Conservation (phyloP, 1,284 basidiomycete genomes). For the Cutaneotrichosporon arboriforme region DNA sequence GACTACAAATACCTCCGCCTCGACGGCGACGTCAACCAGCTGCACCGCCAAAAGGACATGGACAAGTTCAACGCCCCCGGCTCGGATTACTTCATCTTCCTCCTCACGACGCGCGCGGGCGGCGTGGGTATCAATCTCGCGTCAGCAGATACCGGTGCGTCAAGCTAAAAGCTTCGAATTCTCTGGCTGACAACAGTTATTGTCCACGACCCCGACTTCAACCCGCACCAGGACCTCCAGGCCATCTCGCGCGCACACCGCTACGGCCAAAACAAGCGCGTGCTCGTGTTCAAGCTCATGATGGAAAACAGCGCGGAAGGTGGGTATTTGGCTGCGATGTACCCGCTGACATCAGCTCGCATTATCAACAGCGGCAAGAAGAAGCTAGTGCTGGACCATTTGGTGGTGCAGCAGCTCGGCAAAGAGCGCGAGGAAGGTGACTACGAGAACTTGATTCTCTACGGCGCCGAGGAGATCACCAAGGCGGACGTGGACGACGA, state of each 20-base stretch:
- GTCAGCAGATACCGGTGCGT: slow-evolving; percentile 49
- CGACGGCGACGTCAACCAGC: slow-evolving; percentile 83
- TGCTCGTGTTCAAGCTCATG: slow-evolving; percentile 87
- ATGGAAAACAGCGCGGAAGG: slow-evolving; percentile 83
- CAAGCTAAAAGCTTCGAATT: too few species aligned
- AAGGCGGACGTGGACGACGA: slow-evolving; percentile 50
- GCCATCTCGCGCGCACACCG: slow-evolving; percentile 82
- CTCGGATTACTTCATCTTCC: slow-evolving; percentile 83
- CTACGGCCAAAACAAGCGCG: slow-evolving; percentile 50
- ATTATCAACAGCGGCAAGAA: slow-evolving; percentile 84
- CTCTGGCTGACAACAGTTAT: slow-evolving; percentile 57
- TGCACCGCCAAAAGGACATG: slow-evolving; percentile 84
- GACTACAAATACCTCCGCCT: slow-evolving; percentile 84
- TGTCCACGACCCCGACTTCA: slow-evolving; percentile 88
- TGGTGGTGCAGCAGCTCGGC: slow-evolving; percentile 87
- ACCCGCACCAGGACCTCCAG: slow-evolving; percentile 66
- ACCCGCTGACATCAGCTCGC: slow-evolving; percentile 56
- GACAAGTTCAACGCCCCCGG: slow-evolving; percentile 83
- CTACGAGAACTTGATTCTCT: slow-evolving; percentile 73
- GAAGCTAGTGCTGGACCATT: slow-evolving; percentile 82
- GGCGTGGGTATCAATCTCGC: slow-evolving; percentile 89
- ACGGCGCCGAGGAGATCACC: slow-evolving; percentile 74
- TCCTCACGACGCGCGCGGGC: slow-evolving; percentile 90
- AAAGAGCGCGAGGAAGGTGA: slow-evolving; percentile 66
- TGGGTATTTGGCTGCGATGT: slow-evolving; percentile 36